Evolutionary conservation across 495 filamentous ascomycete species (phyloP), one percentile per base, ranked within the genome.

Genomic region (Podospora australis): DNA sequence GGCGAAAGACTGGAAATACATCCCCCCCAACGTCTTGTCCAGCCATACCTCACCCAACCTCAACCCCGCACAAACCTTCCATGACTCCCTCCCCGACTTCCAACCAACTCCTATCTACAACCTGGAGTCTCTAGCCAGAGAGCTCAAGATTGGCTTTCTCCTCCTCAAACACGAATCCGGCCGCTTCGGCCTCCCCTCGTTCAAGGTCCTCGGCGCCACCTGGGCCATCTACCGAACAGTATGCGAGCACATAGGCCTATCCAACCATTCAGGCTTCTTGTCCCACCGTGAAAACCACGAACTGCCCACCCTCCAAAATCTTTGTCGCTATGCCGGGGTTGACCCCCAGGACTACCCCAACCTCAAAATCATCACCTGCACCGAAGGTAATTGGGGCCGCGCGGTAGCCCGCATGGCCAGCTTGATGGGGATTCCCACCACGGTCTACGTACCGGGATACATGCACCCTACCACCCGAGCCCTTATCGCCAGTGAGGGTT

Each of bases 171-270:
- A 82, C 54, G 79, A 84, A 53, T 77, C 70, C 39, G 58, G 62
- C 44, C 69, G 80, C 21, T 70, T 81, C 49, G 75, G 82, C 1
- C 74, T 90, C 1, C 82, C 84, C 0, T 74, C 84, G 0, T 89
- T 88, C 73, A 90, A 90, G 60, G 81, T 86, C 30, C 75, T 88
- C 0, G 86, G 85, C 7, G 85, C 86, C 0, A 83, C 81, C n/a
- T 90, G 82, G 83, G 82, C 75, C 0, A 70, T 73, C 38, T 81
- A 78, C 52, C 74, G 75, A 28, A 78, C 80, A 5, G 44, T 88
- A 4, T 58, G 63, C 2, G 49, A 62, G 1, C 49, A 66, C 4
- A 58, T 79, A 13, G 60, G 54, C 1, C n/a, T n/a, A n/a, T n/a
- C n/a, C n/a, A n/a, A n/a, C n/a, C n/a, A n/a, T n/a, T n/a, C n/a